phyloP scores from a whole-genome alignment of 202 grass and related monocot genomes.

The Schoenoplectus tabernaemontani region DNA sequence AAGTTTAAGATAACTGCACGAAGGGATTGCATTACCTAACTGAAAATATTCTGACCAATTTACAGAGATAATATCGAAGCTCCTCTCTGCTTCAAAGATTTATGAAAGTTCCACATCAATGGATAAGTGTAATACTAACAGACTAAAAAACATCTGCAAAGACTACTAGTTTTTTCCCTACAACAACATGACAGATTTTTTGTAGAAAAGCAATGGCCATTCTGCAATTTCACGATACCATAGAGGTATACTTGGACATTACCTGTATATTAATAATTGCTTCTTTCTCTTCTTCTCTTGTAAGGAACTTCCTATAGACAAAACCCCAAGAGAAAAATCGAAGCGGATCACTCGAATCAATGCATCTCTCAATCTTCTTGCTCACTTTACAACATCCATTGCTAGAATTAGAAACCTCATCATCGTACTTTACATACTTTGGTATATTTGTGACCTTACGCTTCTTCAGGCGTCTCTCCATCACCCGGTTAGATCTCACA shows the following conservation, averaged over 20 bases:
- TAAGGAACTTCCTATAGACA: slow-evolving; percentile 65
- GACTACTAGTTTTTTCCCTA: neutral
- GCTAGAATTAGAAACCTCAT: slow-evolving; percentile 15
- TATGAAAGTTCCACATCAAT: neutral
- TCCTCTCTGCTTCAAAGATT: neutral
- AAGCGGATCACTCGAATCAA: slow-evolving; percentile 61
- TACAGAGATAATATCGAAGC: neutral
- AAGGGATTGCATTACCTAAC: neutral
- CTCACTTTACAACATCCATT: slow-evolving; percentile 25
- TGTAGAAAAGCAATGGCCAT: neutral
- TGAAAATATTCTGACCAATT: neutral
- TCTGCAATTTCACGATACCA: neutral
- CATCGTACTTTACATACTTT: slow-evolving; percentile 22
- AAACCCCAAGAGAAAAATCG: slow-evolving; percentile 58
- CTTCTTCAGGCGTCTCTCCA: slow-evolving; percentile 60
- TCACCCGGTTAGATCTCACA: slow-evolving; percentile 53
- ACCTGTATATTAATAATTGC: slow-evolving; percentile 79
- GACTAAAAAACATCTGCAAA: neutral
- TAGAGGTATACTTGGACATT: slow-evolving; percentile 17
- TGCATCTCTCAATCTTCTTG: slow-evolving; percentile 46
- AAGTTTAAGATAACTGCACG: neutral
- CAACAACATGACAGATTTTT: neutral
- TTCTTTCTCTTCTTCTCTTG: slow-evolving; percentile 65
- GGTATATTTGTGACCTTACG: slow-evolving; percentile 32
- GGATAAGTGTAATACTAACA: neutral